A percentile compares a stretch with the other conserved stretches of the same genome.
phyloP scores from a whole-genome alignment of 768 basidiomycete genomes.

The Clathrus columnatus region DNA sequence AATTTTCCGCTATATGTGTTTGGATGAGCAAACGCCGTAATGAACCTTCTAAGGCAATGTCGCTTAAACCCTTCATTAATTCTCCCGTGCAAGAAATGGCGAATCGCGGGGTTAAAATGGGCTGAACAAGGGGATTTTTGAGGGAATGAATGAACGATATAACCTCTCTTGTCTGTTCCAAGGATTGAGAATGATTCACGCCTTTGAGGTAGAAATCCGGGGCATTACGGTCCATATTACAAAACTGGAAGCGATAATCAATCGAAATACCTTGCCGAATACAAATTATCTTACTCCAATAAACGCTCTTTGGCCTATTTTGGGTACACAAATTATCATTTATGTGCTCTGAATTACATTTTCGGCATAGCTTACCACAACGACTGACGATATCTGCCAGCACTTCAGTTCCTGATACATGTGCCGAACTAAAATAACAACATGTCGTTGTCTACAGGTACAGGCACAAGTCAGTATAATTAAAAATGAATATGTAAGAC shows the following conservation, averaged over 20 bases:
- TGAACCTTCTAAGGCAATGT: conserved; percentile 50
- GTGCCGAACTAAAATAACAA: conserved; percentile 83
- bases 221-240: conserved; percentile 77
- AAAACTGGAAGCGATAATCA: conserved; percentile 44
- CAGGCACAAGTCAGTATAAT: not conserved
- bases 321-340: not conserved
- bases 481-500: conserved; percentile 8
- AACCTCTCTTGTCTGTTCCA: conserved; percentile 52
- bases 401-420: conserved; percentile 70
- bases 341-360: not conserved
- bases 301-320: conserved; percentile 81
- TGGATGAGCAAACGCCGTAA: conserved; percentile 55
- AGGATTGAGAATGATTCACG: conserved; percentile 51
- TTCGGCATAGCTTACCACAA: conserved; percentile 37
- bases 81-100: conserved; percentile 77
- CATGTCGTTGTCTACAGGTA: conserved; percentile 78
- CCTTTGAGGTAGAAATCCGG: conserved; percentile 45
- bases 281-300: conserved; percentile 55
- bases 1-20: conserved; percentile 89
- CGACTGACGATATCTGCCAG: conserved; percentile 67
- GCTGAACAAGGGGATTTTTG: conserved; percentile 61
- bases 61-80: conserved; percentile 56
- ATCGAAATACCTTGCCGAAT: too few species aligned
- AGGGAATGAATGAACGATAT: conserved; percentile 63
- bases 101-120: conserved; percentile 92